These are phyloP conservation scores for Neckera pumila DNA, from an alignment of 225 moss, liverwort and hornwort genomes.

Conservation along the genomic window DNA sequence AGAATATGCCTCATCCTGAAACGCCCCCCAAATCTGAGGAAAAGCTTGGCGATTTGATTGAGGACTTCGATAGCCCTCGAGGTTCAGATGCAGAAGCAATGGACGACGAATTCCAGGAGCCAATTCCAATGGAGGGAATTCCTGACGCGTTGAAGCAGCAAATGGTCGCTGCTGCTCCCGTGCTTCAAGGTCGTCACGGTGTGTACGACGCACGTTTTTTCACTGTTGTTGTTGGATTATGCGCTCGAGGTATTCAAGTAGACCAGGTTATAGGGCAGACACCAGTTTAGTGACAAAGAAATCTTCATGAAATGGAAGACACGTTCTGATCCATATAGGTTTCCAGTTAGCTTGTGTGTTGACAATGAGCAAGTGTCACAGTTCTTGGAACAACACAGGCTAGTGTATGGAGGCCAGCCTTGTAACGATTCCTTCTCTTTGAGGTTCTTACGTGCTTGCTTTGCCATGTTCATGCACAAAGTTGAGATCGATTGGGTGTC, in stretches of 20 bases:
- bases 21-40: too few relatives aligned
- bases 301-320: background rate
- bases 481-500: background rate
- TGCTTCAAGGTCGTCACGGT: background rate
- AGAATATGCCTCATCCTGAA: too few relatives aligned
- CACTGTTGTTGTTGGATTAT: background rate
- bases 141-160: background rate
- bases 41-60: too few relatives aligned
- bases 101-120: background rate
- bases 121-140: background rate
- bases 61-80: fast-evolving
- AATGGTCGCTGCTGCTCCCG: background rate
- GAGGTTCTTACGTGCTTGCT: background rate
- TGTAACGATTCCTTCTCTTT: background rate
- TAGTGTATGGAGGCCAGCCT: background rate
- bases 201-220: background rate
- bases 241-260: background rate
- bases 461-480: background rate
- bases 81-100: too few relatives aligned
- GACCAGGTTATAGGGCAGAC: background rate
- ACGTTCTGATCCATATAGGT: background rate
- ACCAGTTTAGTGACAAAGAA: background rate
- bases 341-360: background rate
- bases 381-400: background rate
- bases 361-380: background rate